phyloP scores from a whole-genome alignment of 1,139 yeast species.

The Arxiozyma slooffiae region DNA sequence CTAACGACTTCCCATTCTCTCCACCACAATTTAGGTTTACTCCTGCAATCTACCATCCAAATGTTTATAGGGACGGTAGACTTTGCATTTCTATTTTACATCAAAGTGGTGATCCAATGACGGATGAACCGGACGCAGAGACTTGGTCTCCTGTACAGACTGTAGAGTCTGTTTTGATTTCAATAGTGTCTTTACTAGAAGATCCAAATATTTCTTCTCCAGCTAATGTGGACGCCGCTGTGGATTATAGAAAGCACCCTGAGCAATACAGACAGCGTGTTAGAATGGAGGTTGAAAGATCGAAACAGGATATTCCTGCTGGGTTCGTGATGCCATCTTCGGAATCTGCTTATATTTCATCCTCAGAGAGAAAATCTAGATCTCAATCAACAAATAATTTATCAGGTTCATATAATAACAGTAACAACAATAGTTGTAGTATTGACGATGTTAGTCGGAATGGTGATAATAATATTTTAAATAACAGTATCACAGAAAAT shows the following conservation, averaged over 20 bases:
- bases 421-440: background rate
- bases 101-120: conserved; percentile 78
- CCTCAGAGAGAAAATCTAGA: conserved; percentile 4
- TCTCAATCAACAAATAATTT: background rate
- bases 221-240: conserved; percentile 94
- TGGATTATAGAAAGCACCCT: conserved; percentile 77
- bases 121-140: conserved; percentile 86
- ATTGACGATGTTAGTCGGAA: conserved; percentile 4
- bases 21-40: conserved; percentile 90
- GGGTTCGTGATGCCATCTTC: conserved; percentile 75
- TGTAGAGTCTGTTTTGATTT: conserved; percentile 80
- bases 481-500: conserved; percentile 7
- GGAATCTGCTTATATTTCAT: conserved; percentile 42
- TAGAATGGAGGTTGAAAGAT: conserved; percentile 70
- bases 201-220: conserved; percentile 92
- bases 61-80: conserved; percentile 86
- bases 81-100: conserved; percentile 88
- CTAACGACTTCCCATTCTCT: conserved; percentile 78
- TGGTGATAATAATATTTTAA: conserved; percentile 21
- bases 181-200: conserved; percentile 79
- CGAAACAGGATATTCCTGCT: conserved; percentile 74
- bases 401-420: background rate
- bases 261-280: conserved; percentile 74
- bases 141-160: conserved; percentile 97
- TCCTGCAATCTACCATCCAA: conserved; percentile 93